Percentiles rank a stretch among this genome's conserved stretches.
phyloP scores from a whole-genome alignment of 2,329 filamentous ascomycete genomes.

The Monosporascus sp. region DNA sequence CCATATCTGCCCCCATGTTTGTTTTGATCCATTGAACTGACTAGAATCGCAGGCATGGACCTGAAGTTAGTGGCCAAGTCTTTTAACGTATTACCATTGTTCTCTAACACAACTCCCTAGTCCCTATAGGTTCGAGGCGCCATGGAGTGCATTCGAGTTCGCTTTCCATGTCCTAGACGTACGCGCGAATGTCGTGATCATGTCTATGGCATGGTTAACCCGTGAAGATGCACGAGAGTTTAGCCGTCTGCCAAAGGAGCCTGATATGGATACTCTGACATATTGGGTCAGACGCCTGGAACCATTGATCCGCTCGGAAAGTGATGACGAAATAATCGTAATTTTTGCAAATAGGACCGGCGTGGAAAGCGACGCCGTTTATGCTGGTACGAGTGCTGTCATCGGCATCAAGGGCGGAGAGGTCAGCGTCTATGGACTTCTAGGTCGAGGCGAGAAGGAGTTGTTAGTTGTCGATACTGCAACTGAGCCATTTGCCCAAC shows the following conservation, averaged over 20 bases:
- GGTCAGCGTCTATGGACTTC: conserved; percentile 62
- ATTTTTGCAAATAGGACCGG: conserved; percentile 73
- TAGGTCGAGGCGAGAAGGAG: conserved; percentile 65
- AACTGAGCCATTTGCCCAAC: no score
- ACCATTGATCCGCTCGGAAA: conserved; percentile 51
- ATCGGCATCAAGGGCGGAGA: conserved; percentile 60
- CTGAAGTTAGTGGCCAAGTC: conserved; percentile 43
- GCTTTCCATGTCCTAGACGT: conserved; percentile 52
- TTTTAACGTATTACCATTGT: conserved; percentile 9
- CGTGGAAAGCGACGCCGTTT: conserved; percentile 58
- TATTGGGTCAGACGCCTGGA: conserved; percentile 73
- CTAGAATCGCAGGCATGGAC: conserved; percentile 43
- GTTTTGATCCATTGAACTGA: conserved; percentile 8
- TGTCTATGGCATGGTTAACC: conserved; percentile 77
- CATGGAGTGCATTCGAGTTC: conserved; percentile 45
- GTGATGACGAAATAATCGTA: conserved; percentile 56
- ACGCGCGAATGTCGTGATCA: conserved; percentile 56
- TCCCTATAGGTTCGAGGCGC: conserved; percentile 45
- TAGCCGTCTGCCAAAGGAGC: conserved; percentile 46
- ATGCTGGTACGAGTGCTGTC: conserved; percentile 70
- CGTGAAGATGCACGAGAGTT: conserved; percentile 41
- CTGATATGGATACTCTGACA: conserved; percentile 66
- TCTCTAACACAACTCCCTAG: conserved; percentile 23
- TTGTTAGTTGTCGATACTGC: conserved; percentile 63
- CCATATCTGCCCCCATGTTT: conserved; percentile 1